phyloP scores from a whole-genome alignment of 2,329 filamentous ascomycete species.

The Byssoonygena ceratinophila region DNA sequence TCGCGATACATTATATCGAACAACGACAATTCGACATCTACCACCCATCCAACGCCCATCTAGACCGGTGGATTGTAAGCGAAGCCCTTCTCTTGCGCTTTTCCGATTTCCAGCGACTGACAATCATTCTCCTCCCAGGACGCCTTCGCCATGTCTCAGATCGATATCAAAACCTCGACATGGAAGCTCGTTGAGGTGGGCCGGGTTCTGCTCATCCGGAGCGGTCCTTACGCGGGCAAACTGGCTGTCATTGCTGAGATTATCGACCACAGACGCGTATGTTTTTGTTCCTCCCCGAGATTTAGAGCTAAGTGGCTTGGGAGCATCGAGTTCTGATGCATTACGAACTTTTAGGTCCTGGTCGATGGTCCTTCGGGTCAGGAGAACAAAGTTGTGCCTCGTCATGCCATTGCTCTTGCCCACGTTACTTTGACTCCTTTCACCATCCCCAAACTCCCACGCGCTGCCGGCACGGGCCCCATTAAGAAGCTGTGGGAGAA shows the following conservation, averaged over 20 bases:
- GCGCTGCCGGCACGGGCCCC: conserved; percentile 67
- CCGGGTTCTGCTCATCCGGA: conserved; percentile 86
- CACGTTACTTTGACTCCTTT: conserved; percentile 82
- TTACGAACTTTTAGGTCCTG: conserved; percentile 57
- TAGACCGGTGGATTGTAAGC: conserved; percentile 20
- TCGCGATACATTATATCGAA: conserved; percentile 19
- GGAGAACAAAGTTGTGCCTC: conserved; percentile 66
- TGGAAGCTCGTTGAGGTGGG: conserved; percentile 98
- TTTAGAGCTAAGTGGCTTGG: conserved; percentile 8
- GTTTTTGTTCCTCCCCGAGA: conserved; percentile 37
- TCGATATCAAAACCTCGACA: conserved; percentile 67
- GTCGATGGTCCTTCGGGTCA: conserved; percentile 87
- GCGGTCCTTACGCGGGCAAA: conserved; percentile 70
- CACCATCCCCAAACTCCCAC: conserved; percentile 74
- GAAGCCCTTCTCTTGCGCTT: background rate
- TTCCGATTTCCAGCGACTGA: conserved; percentile 5
- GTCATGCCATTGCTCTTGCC: conserved; percentile 74
- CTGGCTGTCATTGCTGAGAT: conserved; percentile 96
- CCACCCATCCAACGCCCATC: conserved; percentile 14
- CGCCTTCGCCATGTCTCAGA: conserved; percentile 68
- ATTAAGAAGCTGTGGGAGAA: conserved; percentile 87
- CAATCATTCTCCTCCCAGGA: conserved; percentile 35
- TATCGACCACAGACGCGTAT: conserved; percentile 99
- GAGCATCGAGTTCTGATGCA: conserved; percentile 12
- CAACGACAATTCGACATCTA: conserved; percentile 18